Base-by-base conservation (phyloP, 1,284 basidiomycete genomes). In the Bondarzewia mesenterica region DNA sequence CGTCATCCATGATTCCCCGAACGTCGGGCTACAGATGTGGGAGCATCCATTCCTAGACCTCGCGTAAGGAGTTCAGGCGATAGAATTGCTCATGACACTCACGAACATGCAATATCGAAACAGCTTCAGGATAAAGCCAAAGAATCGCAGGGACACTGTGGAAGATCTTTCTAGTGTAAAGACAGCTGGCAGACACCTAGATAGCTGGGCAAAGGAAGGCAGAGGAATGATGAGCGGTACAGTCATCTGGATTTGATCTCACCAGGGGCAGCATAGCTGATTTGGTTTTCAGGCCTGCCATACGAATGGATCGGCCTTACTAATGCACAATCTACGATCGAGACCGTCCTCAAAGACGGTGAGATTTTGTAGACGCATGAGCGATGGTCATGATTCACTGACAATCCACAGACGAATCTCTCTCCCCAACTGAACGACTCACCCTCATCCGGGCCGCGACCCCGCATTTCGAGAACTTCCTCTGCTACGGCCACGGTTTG, bases 391-490 rank as follows among this genome's bases (percentile, higher is more conserved):
- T n/a, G 12, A n/a, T 32, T n/a, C 29, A n/a, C 29, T 32, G 12
- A 32, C 29, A 40, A 18, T 18, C 8, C 21, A 10, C 38, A 10
- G n/a, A 10, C 38, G 3, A 18, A 40, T 40, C 0, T 18, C 1
- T 27, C n/a, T 16, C 22, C 2, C 22, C 41, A 7, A 23, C 26
- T 10, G 41, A 42, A 23, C 22, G 41, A 7, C 21, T 10, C 21
- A 21, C 21, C 8, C 41, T 42, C 25, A 3, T 42, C 12, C 41
- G 41, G 2, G 3, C 41, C 25, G 21, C 23, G 25, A 27, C 21
- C 21, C 41, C 41, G 20, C 41, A 42, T 18, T 42, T 42, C 22
- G 41, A 42, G 41, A 42, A 42, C 41, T 42, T 42, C 25, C 15
- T 42, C 15, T 12, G 7, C 22, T 42, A 42, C 41, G 21, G 22